A percentile compares a stretch with the other conserved stretches of the same genome.
phyloP scores from a whole-genome alignment of 192 early-diverging fungal genomes.

The Lunasporangiospora selenospora region DNA sequence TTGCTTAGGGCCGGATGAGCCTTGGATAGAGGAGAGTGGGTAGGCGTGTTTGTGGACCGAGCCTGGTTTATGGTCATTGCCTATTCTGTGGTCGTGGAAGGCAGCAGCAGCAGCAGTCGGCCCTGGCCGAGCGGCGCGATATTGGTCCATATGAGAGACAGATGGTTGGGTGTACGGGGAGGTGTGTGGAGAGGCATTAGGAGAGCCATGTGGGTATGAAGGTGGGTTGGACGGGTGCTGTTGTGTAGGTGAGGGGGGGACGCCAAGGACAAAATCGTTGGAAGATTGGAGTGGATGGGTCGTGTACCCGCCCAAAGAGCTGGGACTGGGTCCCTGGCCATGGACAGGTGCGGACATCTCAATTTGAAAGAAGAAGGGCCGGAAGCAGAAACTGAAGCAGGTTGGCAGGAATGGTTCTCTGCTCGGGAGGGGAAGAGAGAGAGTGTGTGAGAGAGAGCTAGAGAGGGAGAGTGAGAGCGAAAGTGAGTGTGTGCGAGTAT shows the following conservation, averaged over 20 bases:
- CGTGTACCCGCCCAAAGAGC: background rate
- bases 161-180: slow-evolving; percentile 20
- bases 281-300: slow-evolving; percentile 14
- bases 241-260: slow-evolving; percentile 5
- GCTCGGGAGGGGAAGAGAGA: background rate
- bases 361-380: slow-evolving; percentile 1
- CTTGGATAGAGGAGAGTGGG: slow-evolving; percentile 15
- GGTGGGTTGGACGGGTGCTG: background rate
- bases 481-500: background rate
- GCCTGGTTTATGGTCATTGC: slow-evolving; percentile 20
- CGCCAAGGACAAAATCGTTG: slow-evolving; percentile 5
- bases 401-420: too few relatives aligned
- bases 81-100: slow-evolving; percentile 10
- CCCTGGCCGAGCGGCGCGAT: slow-evolving; percentile 36
- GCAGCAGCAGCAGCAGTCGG: slow-evolving; percentile 1
- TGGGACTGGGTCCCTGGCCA: slow-evolving; percentile 11
- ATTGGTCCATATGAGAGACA: slow-evolving; percentile 28
- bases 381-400: background rate
- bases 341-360: slow-evolving; percentile 10
- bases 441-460: background rate
- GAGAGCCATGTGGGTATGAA: background rate
- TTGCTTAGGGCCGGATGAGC: background rate
- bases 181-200: slow-evolving; percentile 5
- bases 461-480: background rate
- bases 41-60: slow-evolving; percentile 13